phyloP scores from a whole-genome alignment of 148 eudicot species.

The Amaranthus cruentus region DNA sequence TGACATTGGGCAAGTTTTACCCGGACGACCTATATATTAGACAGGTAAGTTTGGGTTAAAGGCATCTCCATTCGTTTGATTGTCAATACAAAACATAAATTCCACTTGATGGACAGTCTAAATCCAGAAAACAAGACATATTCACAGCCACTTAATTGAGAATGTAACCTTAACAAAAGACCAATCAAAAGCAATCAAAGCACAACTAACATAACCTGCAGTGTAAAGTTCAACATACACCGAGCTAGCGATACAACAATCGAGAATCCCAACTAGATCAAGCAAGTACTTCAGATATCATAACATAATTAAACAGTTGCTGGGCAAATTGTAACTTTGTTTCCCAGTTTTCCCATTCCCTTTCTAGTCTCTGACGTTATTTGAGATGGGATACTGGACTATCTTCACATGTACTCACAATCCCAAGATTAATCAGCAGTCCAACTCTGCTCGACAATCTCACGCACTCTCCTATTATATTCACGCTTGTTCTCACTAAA shows the following conservation, averaged over 20 bases:
- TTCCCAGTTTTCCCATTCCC: slow-evolving; percentile 1
- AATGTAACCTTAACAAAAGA: slow-evolving; percentile 8
- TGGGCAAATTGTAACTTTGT: slow-evolving; percentile 16
- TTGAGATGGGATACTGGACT: slow-evolving; percentile 3
- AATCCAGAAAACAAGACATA: not conserved
- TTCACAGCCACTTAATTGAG: not conserved
- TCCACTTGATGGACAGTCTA: too few relatives aligned
- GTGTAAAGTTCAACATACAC: slow-evolving; percentile 16
- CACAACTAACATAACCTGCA: slow-evolving; percentile 24
- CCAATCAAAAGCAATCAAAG: slow-evolving; percentile 11
- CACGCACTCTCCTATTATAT: slow-evolving; percentile 62
- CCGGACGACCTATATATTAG: too few relatives aligned
- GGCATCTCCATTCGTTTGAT: too few relatives aligned
- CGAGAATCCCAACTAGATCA: slow-evolving; percentile 15
- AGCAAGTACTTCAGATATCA: slow-evolving; percentile 21
- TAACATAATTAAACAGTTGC: slow-evolving; percentile 22
- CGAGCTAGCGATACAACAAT: not conserved
- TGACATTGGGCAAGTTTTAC: too few relatives aligned
- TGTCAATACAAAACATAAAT: too few relatives aligned
- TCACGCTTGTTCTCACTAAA: slow-evolving; percentile 70
- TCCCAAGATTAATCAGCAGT: slow-evolving; percentile 38
- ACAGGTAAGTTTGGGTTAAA: too few relatives aligned
- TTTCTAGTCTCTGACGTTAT: slow-evolving; percentile 8
- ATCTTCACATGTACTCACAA: slow-evolving; percentile 7
- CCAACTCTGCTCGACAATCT: slow-evolving; percentile 64